Evolutionary conservation across 2,329 filamentous ascomycete species (phyloP), one percentile per base, ranked within the genome.

Genomic region (Penicillium sclerotigenum): DNA sequence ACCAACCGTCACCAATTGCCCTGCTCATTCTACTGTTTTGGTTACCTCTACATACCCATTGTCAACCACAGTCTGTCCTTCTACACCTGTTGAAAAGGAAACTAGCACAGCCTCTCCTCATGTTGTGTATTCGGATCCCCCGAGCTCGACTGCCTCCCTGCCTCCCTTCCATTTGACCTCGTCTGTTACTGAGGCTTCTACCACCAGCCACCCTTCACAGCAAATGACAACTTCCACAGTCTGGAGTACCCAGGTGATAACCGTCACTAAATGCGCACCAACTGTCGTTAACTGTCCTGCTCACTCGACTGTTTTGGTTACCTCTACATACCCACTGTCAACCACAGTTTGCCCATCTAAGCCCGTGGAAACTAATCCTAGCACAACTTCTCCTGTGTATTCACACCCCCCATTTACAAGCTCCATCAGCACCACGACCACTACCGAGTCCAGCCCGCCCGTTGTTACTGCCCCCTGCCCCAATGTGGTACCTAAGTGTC

Each of bases 401-500:
- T 7, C 54, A 4, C 10, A 36, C 3, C n/a, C 40, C n/a, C 2
- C 45, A 5, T 29, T 50, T 33, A 36, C 57, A 7, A 42, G 14
- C 3, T 5, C 29, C 4, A 22, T 22, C 2, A 5, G 33, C 5
- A 34, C 10, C 9, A 47, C 34, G 8, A 45, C 33, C 16, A 14
- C 51, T 14, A 34, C 33, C 11, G 11, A 7, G 1, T 42, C 63
- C 20, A 56, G 38, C 37, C 54, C 61, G 24, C 60, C 68, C 31
- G 59, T 59, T 58, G 63, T 62, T 31, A 50, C 64, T 5, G 70
- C 69, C 46, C 66, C 65, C 29, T 77, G 84, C 75, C 90, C 91
- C 53, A 75, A 79, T 13, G 81, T 93, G 47, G 86, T 96, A 40
- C 92, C 92, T 59, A 85, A 84, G 70, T 97, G 92, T 81, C 77